Evolutionary conservation across 495 filamentous ascomycete genomes (phyloP).

Genomic region (Penicillium paxilli): DNA sequence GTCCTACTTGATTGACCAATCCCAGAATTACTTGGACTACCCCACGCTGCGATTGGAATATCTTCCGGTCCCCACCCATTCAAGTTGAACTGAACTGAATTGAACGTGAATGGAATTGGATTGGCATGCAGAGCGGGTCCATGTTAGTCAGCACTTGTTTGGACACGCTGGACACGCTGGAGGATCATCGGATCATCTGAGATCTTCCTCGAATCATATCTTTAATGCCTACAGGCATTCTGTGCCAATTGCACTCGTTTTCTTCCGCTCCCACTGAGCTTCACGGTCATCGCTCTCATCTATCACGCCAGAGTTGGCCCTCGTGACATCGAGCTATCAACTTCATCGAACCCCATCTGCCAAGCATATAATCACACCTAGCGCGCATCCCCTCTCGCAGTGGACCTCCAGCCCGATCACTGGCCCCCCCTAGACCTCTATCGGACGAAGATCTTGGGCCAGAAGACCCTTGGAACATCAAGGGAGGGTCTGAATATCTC

Average conservation of each 20-base stretch:
- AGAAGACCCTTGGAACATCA: background rate
- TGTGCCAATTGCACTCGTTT: slow-evolving; percentile 63
- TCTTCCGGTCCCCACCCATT: too few relatives aligned
- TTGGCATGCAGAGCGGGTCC: too few relatives aligned
- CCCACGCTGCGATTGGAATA: background rate
- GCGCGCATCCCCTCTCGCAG: background rate
- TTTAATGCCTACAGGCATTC: slow-evolving; percentile 43
- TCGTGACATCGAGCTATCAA: too few relatives aligned
- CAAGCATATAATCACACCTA: background rate
- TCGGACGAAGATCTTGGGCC: background rate
- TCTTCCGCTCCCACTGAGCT: background rate
- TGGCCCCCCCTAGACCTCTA: background rate
- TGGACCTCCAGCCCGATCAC: too few relatives aligned
- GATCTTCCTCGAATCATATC: background rate
- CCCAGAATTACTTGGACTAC: too few relatives aligned
- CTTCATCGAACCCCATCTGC: too few relatives aligned
- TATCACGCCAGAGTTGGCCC: too few relatives aligned
- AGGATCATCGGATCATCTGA: background rate
- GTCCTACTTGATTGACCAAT: too few relatives aligned
- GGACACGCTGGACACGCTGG: slow-evolving; percentile 13
- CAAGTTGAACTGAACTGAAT: too few relatives aligned
- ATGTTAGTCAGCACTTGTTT: background rate
- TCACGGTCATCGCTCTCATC: too few relatives aligned
- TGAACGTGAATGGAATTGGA: too few relatives aligned
- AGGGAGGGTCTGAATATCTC: background rate